Base-by-base conservation (phyloP, 257 asterid species). In the Nicotiana sylvestris region DNA sequence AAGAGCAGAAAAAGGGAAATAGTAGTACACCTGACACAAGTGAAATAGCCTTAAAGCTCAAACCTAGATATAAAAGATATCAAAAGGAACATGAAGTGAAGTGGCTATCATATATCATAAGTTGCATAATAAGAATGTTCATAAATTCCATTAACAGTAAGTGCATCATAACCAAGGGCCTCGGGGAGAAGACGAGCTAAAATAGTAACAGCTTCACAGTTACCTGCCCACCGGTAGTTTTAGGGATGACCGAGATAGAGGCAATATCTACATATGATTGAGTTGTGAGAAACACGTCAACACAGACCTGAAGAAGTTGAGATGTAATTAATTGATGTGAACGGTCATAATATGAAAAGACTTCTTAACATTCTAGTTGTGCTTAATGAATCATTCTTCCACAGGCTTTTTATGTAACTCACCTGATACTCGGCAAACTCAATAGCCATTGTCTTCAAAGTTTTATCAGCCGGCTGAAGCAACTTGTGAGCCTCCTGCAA, bases 341-440 rank as follows among this genome's bases (percentile, higher is more conserved):
- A 66, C 33, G 60, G 25, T 85, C 25, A 72, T 51, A 76, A 27
- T 6, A 51, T 51, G 16, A 51, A 18, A 49, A 27, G 80, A 76
- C 27, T 49, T 66, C 66, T 29, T 66, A 17, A 51, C 39, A 29
- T 39, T 27, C 61, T 66, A 68, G n/a, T 30, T 37, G 78, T 66
- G 46, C 29, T 80, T 21, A 81, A 67, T 55, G 25, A 87, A 43
- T 78, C 49, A 37, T 49, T 9, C 32, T 18, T 66, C 78, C 78
- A 32, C 61, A 12, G 81, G 77, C 49, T 83, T 84, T 69, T 70
- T n/a, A 51, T 57, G 61, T 49, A 66, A 17, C 81, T 88, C 82
- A 96, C 99, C 95, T 96, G 99, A 89, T 93, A 92, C 87, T 96
- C 99, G 57, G 99, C 99, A 85, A 96, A 92, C 88, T 96, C 99